Percentiles rank a stretch among this genome's conserved stretches.
phyloP scores from a whole-genome alignment of 2,329 filamentous ascomycete genomes.

The Nannizziopsis barbatae region DNA sequence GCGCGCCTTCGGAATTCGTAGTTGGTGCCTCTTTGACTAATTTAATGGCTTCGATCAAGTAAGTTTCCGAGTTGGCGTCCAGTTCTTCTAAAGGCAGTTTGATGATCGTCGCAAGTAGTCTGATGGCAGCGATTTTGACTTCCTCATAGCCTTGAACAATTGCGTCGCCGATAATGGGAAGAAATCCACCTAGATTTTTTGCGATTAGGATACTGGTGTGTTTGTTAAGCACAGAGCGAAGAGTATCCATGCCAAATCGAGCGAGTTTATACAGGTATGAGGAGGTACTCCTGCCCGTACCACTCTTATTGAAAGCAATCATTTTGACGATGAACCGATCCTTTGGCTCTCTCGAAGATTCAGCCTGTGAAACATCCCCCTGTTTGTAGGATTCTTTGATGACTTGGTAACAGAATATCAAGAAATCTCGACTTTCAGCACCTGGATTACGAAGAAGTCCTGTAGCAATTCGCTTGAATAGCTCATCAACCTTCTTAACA shows the following conservation, averaged over 20 bases:
- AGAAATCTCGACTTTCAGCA: constrained; percentile 64
- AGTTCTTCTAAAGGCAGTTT: constrained; percentile 66
- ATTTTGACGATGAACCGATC: constrained; percentile 64
- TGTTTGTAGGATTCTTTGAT: constrained; percentile 70
- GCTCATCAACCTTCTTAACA: constrained; percentile 79
- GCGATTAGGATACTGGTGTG: constrained; percentile 69
- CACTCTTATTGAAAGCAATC: constrained; percentile 63
- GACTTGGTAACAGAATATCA: constrained; percentile 93
- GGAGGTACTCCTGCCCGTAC: constrained; percentile 58
- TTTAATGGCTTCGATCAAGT: constrained; percentile 73
- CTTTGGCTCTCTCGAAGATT: constrained; percentile 48
- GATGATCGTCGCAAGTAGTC: constrained; percentile 72
- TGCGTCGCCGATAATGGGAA: constrained; percentile 80
- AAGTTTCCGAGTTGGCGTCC: constrained; percentile 62
- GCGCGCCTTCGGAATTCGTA: constrained; percentile 71
- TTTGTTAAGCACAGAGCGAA: constrained; percentile 77
- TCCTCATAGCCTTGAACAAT: constrained; percentile 79
- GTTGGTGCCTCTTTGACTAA: constrained; percentile 64
- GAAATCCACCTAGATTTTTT: constrained; percentile 68
- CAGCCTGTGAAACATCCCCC: constrained; percentile 23
- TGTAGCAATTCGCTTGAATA: constrained; percentile 69
- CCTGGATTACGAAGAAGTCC: constrained; percentile 74
- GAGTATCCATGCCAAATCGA: constrained; percentile 75
- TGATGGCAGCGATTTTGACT: constrained; percentile 77
- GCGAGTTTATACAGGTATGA: constrained; percentile 80